Percentiles rank a stretch among this genome's conserved stretches.
Evolutionary conservation across 306 rosid genomes (phyloP).

Genomic region (Acacia melanoxylon): DNA sequence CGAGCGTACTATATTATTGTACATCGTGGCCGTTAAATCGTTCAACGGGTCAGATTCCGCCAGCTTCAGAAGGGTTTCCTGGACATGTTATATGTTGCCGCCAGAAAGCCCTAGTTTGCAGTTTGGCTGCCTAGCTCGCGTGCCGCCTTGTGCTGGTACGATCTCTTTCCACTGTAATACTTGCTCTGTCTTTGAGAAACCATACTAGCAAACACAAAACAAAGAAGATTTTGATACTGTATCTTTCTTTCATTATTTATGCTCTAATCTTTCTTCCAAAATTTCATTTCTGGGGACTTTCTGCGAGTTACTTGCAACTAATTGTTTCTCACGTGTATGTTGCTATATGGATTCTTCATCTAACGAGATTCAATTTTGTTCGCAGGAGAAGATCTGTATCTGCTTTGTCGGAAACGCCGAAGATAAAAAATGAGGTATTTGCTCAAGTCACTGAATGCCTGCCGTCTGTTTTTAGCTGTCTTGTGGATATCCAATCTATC

Average conservation of each 20-base stretch:
- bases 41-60: not conserved
- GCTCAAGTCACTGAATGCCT: not conserved
- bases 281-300: not conserved
- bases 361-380: not conserved
- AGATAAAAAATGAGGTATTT: slow-evolving; percentile 56
- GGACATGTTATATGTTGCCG: not conserved
- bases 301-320: not conserved
- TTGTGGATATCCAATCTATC: not conserved
- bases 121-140: not conserved
- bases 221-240: not conserved
- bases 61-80: not conserved
- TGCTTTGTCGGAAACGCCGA: slow-evolving; percentile 17
- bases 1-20: not conserved
- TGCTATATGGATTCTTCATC: not conserved
- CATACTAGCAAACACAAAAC: not conserved
- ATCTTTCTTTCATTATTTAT: not conserved
- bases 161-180: not conserved
- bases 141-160: slow-evolving; percentile 22
- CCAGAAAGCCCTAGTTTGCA: slow-evolving; percentile 24
- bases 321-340: not conserved
- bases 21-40: not conserved
- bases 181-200: not conserved
- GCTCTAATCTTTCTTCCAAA: not conserved
- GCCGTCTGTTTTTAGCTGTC: not conserved
- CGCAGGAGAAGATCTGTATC: slow-evolving; percentile 34